Evolutionary conservation across 805 yeast genomes (phyloP).

Genomic region (Jamesozyma gamospora): DNA sequence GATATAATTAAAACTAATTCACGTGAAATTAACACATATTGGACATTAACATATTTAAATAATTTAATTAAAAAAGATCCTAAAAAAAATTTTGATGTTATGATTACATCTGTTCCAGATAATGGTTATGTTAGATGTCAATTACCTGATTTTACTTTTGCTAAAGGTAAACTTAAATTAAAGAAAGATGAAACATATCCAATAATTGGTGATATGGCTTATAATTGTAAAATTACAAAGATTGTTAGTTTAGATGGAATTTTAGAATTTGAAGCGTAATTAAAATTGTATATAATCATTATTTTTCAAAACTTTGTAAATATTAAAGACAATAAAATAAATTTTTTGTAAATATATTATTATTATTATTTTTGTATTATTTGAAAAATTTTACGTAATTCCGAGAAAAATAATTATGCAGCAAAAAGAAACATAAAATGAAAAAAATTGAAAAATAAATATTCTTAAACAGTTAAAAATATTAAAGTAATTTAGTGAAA

Average conservation of each 20-base stretch:
- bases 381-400: too few species aligned
- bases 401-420: too few species aligned
- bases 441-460: too few species aligned
- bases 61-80: constrained; percentile 7
- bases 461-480: too few species aligned
- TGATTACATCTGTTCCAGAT: constrained; percentile 35
- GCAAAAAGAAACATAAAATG: too few species aligned
- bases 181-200: constrained; percentile 20
- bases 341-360: too few species aligned
- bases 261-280: constrained; percentile 17
- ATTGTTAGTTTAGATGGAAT: constrained; percentile 37
- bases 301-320: too few species aligned
- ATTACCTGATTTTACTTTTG: constrained; percentile 21
- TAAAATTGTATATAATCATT: too few species aligned
- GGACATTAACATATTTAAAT: constrained; percentile 28
- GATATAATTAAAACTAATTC: constrained; percentile 29
- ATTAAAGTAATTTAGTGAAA: too few species aligned
- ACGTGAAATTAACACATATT: constrained; percentile 28
- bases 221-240: constrained; percentile 32
- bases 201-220: constrained; percentile 36
- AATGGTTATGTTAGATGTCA: constrained; percentile 29
- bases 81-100: constrained; percentile 22
- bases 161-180: constrained; percentile 26
- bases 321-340: too few species aligned
- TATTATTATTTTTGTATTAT: too few species aligned